Base-by-base conservation (phyloP, 2,329 filamentous ascomycete genomes). In the Penicillium sp. region DNA sequence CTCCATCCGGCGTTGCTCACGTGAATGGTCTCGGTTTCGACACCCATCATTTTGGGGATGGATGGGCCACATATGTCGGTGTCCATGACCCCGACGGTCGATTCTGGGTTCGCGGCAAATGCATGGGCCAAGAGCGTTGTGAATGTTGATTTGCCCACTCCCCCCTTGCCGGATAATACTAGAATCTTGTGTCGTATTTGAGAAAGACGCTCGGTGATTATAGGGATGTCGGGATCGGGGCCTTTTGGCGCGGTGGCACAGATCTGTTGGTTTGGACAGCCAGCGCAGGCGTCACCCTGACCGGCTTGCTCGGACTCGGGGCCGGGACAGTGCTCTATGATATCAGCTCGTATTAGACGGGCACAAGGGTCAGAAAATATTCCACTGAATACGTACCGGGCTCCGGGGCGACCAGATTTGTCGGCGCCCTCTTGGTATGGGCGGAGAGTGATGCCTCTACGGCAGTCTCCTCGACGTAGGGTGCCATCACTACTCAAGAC, bases 11-110 rank as follows among this genome's bases (percentile, higher is more conserved):
- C 82, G 45, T 82, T 85, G 64, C 85, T 93, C 45, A 95, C 83
- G 67, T 98, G 93, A 45, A 98, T 93, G 1, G 87, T 95, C 72
- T 98, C 91, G 26, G 82, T 75, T 69, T 96, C 90, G 1, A 96
- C 91, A 32, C 93, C 93, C 84, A 98, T 90, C 91, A 98, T 97
- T 74, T 96, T 96, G 18, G 93, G 93, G 61, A 98, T 96, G 55
- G 84, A 89, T 0, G 93, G 93, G 0, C 93, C 93, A 71, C 90
- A 96, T 53, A 98, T 95, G 69, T 98, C 93, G 5, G 93, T 94
- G 70, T 98, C 93, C 89, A 97, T 96, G 59, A 98, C 85, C 18
- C 91, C 93, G 27, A 98, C 88, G 1, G 82, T 88, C 48, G 76
- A 85, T 39, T 85, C 81, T 0, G 85, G 82, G 67, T 94, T 88